Evolutionary conservation across 2,329 filamentous ascomycete genomes (phyloP).

Genomic region (Fusarium longipes): DNA sequence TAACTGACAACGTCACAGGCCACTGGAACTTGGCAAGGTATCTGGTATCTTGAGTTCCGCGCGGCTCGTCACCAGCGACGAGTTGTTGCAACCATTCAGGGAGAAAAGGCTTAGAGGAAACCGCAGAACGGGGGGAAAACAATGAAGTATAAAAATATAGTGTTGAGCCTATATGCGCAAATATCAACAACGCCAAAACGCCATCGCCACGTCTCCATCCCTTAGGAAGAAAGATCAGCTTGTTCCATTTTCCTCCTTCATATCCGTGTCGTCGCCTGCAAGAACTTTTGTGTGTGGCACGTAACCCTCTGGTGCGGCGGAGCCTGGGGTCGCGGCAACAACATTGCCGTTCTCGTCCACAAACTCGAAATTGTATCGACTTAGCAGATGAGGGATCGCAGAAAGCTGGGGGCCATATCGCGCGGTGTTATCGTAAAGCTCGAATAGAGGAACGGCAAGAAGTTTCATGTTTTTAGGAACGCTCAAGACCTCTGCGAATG

Average conservation of each 20-base stretch:
- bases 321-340: slow-evolving; percentile 84
- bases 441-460: slow-evolving; percentile 94
- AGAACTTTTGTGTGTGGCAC: slow-evolving; percentile 74
- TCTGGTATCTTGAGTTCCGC: slow-evolving; percentile 95
- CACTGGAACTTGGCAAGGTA: slow-evolving; percentile 82
- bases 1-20: slow-evolving; percentile 53
- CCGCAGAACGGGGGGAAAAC: background rate
- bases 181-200: slow-evolving; percentile 51
- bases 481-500: slow-evolving; percentile 80
- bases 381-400: slow-evolving; percentile 93
- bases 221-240: slow-evolving; percentile 39
- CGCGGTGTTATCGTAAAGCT: slow-evolving; percentile 96
- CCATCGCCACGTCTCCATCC: slow-evolving; percentile 50
- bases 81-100: slow-evolving; percentile 94
- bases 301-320: slow-evolving; percentile 67
- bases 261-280: slow-evolving; percentile 70
- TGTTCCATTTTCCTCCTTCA: slow-evolving; percentile 63
- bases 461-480: slow-evolving; percentile 99
- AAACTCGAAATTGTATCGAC: slow-evolving; percentile 97
- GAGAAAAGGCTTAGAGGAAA: slow-evolving; percentile 68
- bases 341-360: slow-evolving; percentile 93
- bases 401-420: slow-evolving; percentile 96
- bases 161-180: slow-evolving; percentile 24
- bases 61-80: slow-evolving; percentile 79
- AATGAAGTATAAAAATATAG: slow-evolving; percentile 25